phyloP scores from a whole-genome alignment of 2,329 filamentous ascomycete genomes.

The Clonostachys rhizophaga region DNA sequence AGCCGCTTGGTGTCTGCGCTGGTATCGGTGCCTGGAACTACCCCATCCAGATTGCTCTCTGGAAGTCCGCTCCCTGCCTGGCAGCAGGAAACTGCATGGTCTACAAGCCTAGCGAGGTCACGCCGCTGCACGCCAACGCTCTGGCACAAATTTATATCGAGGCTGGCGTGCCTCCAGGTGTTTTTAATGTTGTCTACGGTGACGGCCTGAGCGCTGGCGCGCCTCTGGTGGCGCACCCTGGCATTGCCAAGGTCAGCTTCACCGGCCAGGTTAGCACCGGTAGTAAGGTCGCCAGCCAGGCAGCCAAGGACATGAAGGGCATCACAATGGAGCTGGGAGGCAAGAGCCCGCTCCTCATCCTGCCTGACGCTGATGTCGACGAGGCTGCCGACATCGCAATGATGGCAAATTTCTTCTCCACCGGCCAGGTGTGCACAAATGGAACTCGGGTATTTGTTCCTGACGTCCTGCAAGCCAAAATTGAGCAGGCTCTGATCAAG shows the following conservation, averaged over 20 bases:
- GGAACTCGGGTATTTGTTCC: constrained; percentile 86
- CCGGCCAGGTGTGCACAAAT: constrained; percentile 90
- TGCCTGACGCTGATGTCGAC: constrained; percentile 74
- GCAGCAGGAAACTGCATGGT: constrained; percentile 87
- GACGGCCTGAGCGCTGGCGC: constrained; percentile 68
- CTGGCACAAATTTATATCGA: constrained; percentile 74
- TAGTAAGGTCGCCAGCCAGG: constrained; percentile 72
- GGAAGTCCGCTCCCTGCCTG: constrained; percentile 83
- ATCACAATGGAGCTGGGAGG: constrained; percentile 91
- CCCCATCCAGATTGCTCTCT: constrained; percentile 83
- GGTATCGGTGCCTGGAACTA: constrained; percentile 93
- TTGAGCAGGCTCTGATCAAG: constrained; percentile 61
- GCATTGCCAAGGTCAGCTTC: constrained; percentile 82
- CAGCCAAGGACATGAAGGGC: constrained; percentile 78
- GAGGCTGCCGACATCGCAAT: constrained; percentile 85
- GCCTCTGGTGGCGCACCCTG: constrained; percentile 66
- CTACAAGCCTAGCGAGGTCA: constrained; percentile 87
- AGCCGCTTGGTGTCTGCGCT: constrained; percentile 76
- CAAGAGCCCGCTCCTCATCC: constrained; percentile 75
- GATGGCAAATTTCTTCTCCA: constrained; percentile 92
- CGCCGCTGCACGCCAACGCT: constrained; percentile 73
- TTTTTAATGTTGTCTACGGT: constrained; percentile 85
- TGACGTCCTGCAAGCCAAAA: constrained; percentile 54
- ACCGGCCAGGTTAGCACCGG: constrained; percentile 84
- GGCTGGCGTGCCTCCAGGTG: constrained; percentile 74